These are phyloP conservation scores for Naganishia sp. DNA, from an alignment of 1,284 basidiomycete species.

Conservation along the genomic window DNA sequence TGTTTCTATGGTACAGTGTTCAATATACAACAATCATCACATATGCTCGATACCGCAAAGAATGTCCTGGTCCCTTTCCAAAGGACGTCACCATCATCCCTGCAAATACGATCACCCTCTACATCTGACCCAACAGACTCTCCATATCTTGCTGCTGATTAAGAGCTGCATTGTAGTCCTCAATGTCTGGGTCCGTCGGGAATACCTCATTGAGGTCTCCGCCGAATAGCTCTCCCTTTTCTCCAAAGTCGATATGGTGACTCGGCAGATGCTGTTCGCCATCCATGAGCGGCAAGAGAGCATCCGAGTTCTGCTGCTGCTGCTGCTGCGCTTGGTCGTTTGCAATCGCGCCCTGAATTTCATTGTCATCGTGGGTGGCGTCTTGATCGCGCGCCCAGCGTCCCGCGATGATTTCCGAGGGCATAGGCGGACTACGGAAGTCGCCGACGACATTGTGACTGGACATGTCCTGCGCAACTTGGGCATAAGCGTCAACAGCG, in stretches of 20 bases:
- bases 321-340: neutral
- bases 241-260: slow-evolving; percentile 33
- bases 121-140: slow-evolving; percentile 6
- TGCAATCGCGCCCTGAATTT: neutral
- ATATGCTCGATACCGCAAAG: neutral
- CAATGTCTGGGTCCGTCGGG: slow-evolving; percentile 28
- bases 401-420: slow-evolving; percentile 33
- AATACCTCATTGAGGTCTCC: slow-evolving; percentile 15
- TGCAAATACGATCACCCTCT: neutral
- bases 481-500: neutral
- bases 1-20: neutral
- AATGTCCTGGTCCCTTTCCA: neutral
- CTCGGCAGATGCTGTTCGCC: slow-evolving; percentile 18
- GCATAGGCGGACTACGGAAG: slow-evolving; percentile 15
- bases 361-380: neutral
- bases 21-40: neutral
- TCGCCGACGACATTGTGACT: slow-evolving; percentile 8
- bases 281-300: slow-evolving; percentile 20
- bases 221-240: slow-evolving; percentile 31
- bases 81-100: too few species aligned
- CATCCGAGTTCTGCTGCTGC: neutral
- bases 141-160: slow-evolving; percentile 34
- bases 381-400: slow-evolving; percentile 22
- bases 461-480: slow-evolving; percentile 6
- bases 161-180: slow-evolving; percentile 31